phyloP scores from a whole-genome alignment of 805 yeast species.

The Ogataea paradorogensis region DNA sequence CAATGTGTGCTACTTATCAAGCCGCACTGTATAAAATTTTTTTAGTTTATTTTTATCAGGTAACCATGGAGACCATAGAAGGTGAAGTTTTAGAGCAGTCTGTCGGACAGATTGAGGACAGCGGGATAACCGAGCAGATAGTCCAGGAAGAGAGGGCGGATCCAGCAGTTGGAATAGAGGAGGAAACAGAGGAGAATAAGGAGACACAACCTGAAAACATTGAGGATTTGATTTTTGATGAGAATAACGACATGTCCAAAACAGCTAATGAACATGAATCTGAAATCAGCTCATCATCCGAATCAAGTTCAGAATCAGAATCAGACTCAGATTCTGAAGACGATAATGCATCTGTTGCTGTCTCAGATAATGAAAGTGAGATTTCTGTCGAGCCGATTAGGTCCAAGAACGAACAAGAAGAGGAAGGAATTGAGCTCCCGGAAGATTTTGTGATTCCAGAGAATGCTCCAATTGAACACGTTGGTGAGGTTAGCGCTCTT shows the following conservation, averaged over 20 bases:
- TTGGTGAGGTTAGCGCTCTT: constrained; percentile 67
- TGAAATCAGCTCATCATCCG: constrained; percentile 20
- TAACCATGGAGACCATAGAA: background rate
- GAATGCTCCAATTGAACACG: constrained; percentile 62
- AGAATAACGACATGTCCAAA: constrained; percentile 17
- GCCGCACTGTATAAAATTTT: constrained; percentile 10
- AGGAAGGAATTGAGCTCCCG: constrained; percentile 68
- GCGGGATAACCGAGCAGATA: too few relatives aligned
- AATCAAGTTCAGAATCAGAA: constrained; percentile 18
- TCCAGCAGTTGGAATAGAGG: background rate
- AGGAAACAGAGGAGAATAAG: background rate
- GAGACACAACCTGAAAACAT: background rate
- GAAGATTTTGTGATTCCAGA: constrained; percentile 56
- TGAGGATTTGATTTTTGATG: constrained; percentile 19
- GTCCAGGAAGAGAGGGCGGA: constrained; percentile 1
- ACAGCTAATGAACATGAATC: constrained; percentile 27
- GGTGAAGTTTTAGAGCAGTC: background rate
- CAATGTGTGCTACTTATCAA: constrained; percentile 1
- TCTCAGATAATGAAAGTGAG: constrained; percentile 36
- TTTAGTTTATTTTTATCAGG: background rate
- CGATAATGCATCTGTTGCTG: constrained; percentile 20
- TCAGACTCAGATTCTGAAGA: constrained; percentile 23
- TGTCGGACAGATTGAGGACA: background rate
- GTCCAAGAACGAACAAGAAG: constrained; percentile 73
- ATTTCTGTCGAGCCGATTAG: constrained; percentile 60